Conservation (phyloP, 2,329 filamentous ascomycete species). For the Tolypocladium pustulatum region DNA sequence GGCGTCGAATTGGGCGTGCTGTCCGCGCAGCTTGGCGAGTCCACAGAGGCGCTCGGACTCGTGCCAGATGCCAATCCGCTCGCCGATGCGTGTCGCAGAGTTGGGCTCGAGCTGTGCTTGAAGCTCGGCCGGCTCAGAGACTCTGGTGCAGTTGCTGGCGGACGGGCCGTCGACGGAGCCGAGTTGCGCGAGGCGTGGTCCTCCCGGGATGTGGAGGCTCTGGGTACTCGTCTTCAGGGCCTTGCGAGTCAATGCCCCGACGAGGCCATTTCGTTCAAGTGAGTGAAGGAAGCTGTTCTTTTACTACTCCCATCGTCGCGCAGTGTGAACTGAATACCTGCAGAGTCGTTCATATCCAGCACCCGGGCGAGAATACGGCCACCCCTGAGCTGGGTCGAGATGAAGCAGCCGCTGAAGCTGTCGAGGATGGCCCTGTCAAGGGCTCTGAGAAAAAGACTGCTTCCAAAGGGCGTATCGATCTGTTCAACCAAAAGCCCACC, state of each 20-base stretch:
- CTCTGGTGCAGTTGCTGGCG: not conserved
- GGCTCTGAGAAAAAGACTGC: not conserved
- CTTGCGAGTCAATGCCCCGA: constrained; percentile 1
- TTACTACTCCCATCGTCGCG: not conserved
- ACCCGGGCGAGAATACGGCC: not conserved
- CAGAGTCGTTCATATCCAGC: not conserved
- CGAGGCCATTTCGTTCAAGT: not conserved
- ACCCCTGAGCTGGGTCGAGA: not conserved
- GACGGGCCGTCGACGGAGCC: not conserved
- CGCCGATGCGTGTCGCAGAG: constrained; percentile 10
- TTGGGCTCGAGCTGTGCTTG: constrained; percentile 13
- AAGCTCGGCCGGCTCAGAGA: constrained; percentile 9
- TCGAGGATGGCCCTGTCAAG: not conserved
- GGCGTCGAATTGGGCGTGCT: not conserved
- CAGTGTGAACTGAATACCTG: not conserved
- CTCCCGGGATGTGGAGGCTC: constrained; percentile 6
- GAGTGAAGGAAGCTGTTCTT: not conserved
- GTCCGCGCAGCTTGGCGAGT: not conserved
- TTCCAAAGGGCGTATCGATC: not conserved
- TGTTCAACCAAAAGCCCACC: not conserved
- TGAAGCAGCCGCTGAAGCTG: not conserved
- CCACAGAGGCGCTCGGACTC: not conserved
- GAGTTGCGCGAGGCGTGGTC: constrained; percentile 10
- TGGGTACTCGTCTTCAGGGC: constrained; percentile 9
- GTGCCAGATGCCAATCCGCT: not conserved